Conservation (phyloP, 352 stramenopile species). For the Phytophthora pseudosyringae region DNA sequence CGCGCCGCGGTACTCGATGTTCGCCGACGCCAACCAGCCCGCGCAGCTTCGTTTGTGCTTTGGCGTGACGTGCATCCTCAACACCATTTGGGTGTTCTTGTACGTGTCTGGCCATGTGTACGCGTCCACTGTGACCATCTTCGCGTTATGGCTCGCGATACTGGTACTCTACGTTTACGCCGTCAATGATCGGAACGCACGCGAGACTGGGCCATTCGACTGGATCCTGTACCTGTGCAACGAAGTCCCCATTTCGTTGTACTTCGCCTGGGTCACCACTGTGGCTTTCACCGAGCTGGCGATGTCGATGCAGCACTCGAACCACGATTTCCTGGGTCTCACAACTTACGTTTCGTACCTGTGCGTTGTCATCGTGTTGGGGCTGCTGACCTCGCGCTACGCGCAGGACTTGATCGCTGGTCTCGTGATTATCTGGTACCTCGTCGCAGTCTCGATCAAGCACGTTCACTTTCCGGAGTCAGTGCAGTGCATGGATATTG, state of each 20-base stretch:
- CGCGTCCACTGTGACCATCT: conserved; percentile 66
- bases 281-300: conserved; percentile 69
- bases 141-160: conserved; percentile 71
- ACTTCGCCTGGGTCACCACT: conserved; percentile 83
- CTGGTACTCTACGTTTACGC: conserved; percentile 82
- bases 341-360: conserved; percentile 74
- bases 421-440: conserved; percentile 76
- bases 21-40: conserved; percentile 71
- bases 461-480: conserved; percentile 51
- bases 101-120: conserved; percentile 64
- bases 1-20: conserved; percentile 69
- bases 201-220: conserved; percentile 51
- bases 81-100: conserved; percentile 71
- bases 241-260: conserved; percentile 74
- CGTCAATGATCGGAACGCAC: conserved; percentile 72
- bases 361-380: conserved; percentile 62
- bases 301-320: conserved; percentile 70
- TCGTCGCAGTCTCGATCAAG: conserved; percentile 67
- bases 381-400: conserved; percentile 63
- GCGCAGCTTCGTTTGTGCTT: conserved; percentile 71
- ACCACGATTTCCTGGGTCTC: conserved; percentile 54
- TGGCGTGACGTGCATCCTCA: conserved; percentile 65
- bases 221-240: conserved; percentile 81
- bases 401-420: conserved; percentile 65
- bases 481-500: conserved; percentile 56